Evolutionary conservation across 2,329 filamentous ascomycete species (phyloP), one percentile per base, ranked within the genome.

Genomic region (Aspergillus viridinutans): DNA sequence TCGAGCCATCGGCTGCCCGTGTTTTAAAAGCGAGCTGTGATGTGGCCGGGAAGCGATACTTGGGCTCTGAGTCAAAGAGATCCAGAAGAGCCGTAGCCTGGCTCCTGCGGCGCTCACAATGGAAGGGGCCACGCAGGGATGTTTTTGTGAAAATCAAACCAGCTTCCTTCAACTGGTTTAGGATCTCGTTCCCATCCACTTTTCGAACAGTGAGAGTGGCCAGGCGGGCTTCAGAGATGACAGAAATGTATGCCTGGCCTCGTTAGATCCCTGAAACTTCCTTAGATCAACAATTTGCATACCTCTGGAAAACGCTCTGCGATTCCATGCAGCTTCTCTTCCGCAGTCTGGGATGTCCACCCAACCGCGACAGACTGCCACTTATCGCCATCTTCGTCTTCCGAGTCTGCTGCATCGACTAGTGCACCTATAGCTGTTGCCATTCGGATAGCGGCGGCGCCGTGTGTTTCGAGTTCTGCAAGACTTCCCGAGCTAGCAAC

Each of bases 341-440:
- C n/a, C n/a, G n/a, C n/a, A n/a, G n/a, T 32, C 17, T 32, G 10
- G 26, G 21, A 29, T 52, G 4, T 4, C 35, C n/a, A 26, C 21
- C 20, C 26, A 43, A 25, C 35, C 40, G 45, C 3, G 35, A 42
- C 21, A 52, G 29, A 45, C 5, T 14, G 38, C 12, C n/a, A 17
- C 14, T 17, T 17, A 14, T 17, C 17, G 20, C 70, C 3, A 58
- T 65, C 1, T 59, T 54, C 4, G 69, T 65, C 40, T 69, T 59
- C 23, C 67, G 71, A 54, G 42, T 60, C n/a, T 77, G 72, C 12
- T 71, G 66, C 66, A 59, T 76, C 77, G 0, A 76, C 72, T 2
- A 76, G 29, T 1, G 66, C 69, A 0, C 74, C 77, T 23, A 76
- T 67, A 1, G 76, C 59, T 66, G 76, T 67, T 0, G 66, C 76